Evolutionary conservation across 2,329 filamentous ascomycete species (phyloP).

Genomic region (Tothia fuscella): DNA sequence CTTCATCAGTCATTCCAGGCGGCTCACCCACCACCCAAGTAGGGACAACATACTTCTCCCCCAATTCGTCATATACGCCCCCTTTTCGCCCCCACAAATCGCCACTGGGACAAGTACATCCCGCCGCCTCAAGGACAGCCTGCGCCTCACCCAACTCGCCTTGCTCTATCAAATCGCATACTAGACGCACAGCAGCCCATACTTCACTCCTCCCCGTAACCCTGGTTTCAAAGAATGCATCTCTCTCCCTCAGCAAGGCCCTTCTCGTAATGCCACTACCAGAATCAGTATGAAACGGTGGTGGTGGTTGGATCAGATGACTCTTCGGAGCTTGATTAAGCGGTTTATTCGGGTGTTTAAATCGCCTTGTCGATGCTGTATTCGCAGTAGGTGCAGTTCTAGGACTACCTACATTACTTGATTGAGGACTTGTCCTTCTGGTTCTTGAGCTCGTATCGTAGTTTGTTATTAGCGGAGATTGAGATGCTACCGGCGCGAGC

Average conservation of each 20-base stretch:
- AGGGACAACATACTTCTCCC: conserved; percentile 31
- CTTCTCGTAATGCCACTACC: conserved; percentile 32
- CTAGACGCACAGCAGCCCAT: conserved; percentile 64
- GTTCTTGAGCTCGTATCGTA: no score
- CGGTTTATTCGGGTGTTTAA: background rate
- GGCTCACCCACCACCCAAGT: conserved; percentile 35
- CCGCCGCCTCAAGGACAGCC: conserved; percentile 65
- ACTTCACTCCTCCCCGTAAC: conserved; percentile 67
- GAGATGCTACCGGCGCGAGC: background rate
- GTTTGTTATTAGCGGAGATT: background rate
- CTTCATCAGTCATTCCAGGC: conserved; percentile 22
- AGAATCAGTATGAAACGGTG: background rate
- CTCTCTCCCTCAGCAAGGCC: conserved; percentile 57
- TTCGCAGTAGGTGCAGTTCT: background rate
- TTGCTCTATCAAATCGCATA: conserved; percentile 54
- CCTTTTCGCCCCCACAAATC: conserved; percentile 23
- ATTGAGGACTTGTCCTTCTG: no score
- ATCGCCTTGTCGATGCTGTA: background rate
- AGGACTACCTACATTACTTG: no score
- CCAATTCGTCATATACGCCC: conserved; percentile 33
- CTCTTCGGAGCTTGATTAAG: background rate
- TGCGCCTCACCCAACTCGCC: conserved; percentile 49
- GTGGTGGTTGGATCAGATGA: background rate
- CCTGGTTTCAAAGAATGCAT: conserved; percentile 81
- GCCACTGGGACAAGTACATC: conserved; percentile 36